Conservation (phyloP, 257 asterid species). For the Scutellaria barbata region DNA sequence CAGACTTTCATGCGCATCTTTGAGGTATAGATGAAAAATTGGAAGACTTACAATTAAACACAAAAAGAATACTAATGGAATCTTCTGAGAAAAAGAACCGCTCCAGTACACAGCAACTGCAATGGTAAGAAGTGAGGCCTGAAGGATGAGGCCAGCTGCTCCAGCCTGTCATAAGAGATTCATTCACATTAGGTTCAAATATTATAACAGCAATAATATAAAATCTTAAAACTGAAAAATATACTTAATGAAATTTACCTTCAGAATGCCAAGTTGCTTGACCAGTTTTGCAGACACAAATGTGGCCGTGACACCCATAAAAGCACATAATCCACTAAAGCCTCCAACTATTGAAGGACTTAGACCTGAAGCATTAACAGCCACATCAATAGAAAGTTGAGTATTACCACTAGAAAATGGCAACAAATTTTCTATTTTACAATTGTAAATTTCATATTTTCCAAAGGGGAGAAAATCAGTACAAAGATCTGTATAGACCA, state of each 20-base stretch:
- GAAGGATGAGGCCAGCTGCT: slow-evolving; percentile 87
- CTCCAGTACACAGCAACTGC: slow-evolving; percentile 90
- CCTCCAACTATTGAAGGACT: slow-evolving; percentile 91
- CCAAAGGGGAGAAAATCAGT: not conserved
- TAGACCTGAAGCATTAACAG: slow-evolving; percentile 62
- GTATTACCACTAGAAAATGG: not conserved
- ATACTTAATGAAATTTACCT: slow-evolving; percentile 49
- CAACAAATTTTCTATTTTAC: not conserved
- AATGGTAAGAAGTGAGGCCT: slow-evolving; percentile 79
- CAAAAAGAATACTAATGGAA: slow-evolving; percentile 73
- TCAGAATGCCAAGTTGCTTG: slow-evolving; percentile 70
- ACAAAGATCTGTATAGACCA: not conserved
- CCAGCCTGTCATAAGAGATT: slow-evolving; percentile 75
- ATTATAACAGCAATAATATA: slow-evolving; percentile 16
- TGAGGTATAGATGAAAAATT: slow-evolving; percentile 1
- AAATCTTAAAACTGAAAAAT: slow-evolving; percentile 14
- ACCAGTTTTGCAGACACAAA: slow-evolving; percentile 85
- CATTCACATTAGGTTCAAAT: slow-evolving; percentile 32
- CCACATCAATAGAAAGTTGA: slow-evolving; percentile 16
- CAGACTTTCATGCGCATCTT: slow-evolving; percentile 18
- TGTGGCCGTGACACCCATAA: slow-evolving; percentile 94
- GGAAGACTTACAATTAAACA: slow-evolving; percentile 73
- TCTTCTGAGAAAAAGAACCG: slow-evolving; percentile 68
- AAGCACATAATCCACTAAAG: slow-evolving; percentile 89
- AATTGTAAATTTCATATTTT: slow-evolving; percentile 18